Conservation (phyloP, 371 early-diverging fungal species). For the Mucor indicus region DNA sequence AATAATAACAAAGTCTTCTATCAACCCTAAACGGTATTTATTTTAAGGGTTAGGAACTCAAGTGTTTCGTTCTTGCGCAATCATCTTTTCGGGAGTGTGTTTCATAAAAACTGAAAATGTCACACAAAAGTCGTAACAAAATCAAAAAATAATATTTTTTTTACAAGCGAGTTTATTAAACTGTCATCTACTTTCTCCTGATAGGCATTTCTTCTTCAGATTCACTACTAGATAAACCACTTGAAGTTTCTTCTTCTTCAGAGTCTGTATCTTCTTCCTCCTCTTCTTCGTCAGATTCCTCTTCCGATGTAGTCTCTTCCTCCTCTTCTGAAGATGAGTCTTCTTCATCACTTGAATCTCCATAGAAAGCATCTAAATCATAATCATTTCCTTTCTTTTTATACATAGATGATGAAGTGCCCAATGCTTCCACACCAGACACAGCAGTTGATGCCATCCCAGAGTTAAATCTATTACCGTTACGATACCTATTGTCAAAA, state of each 20-base stretch:
- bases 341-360: conserved; percentile 36
- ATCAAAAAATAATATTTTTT: no score
- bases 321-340: conserved; percentile 10
- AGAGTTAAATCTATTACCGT: conserved; percentile 27
- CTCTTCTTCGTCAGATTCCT: conserved; percentile 15
- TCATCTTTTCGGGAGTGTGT: no score
- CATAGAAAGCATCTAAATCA: conserved; percentile 61
- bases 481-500: conserved; percentile 23
- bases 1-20: no score
- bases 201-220: no score
- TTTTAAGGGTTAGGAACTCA: no score
- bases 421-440: conserved; percentile 43
- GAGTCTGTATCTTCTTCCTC: conserved; percentile 27
- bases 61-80: no score
- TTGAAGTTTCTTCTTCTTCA: conserved; percentile 24
- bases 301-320: conserved; percentile 13
- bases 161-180: no score
- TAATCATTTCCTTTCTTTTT: conserved; percentile 51
- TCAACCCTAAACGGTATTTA: no score
- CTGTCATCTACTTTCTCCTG: no score
- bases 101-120: no score
- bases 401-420: conserved; percentile 23
- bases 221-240: no score
- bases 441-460: conserved; percentile 31
- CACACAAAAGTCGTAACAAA: no score